Evolutionary conservation across 2,329 filamentous ascomycete genomes (phyloP).

Genomic region (Fusarium bactridioides): DNA sequence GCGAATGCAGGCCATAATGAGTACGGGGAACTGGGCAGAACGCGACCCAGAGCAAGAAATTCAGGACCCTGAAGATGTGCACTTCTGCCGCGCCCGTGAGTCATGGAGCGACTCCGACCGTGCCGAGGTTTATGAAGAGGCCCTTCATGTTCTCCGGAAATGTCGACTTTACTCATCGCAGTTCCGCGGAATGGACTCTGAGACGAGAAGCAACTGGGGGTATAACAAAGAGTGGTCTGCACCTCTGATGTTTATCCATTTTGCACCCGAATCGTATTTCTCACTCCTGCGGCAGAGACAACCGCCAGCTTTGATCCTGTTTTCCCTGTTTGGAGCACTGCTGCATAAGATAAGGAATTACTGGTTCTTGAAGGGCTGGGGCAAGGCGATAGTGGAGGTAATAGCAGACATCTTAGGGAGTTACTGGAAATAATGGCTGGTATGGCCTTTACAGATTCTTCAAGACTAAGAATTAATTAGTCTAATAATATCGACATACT

Average conservation of each 20-base stretch:
- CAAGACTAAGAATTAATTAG: too few species aligned
- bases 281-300: background rate
- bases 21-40: background rate
- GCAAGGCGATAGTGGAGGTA: background rate
- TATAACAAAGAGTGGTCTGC: background rate
- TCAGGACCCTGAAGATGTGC: background rate
- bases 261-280: background rate
- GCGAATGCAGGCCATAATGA: background rate
- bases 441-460: background rate
- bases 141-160: background rate
- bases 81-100: background rate
- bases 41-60: background rate
- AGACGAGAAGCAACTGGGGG: background rate
- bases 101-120: rapidly evolving
- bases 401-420: background rate
- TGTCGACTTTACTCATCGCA: background rate
- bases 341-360: background rate
- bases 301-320: background rate
- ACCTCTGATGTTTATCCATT: background rate
- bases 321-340: rapidly evolving
- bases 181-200: background rate
- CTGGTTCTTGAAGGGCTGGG: background rate
- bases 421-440: background rate
- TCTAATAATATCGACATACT: background rate
- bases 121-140: background rate